Base-by-base conservation (phyloP, 1,284 basidiomycete genomes). In the Ustilago trichophora region DNA sequence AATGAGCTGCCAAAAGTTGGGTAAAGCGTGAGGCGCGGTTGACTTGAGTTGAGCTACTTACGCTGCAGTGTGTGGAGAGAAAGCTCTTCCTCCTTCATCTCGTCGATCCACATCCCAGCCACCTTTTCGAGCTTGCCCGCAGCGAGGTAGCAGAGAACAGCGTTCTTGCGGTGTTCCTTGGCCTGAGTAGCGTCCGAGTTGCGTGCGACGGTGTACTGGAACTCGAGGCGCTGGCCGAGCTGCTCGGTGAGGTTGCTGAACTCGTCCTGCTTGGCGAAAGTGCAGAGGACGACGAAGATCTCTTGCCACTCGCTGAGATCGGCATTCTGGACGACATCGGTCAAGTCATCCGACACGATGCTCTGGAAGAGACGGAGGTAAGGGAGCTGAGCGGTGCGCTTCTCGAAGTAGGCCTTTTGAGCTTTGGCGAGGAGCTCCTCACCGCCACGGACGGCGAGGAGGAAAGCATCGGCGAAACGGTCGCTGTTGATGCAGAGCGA, bases 361-460 rank as follows among this genome's bases (percentile, higher is more conserved):
- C 90, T 92, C 82, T 98, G 93, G 87, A 95, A 93, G 6, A 98
- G 87, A 29, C 95, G 91, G 21, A 98, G 87, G 83, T 97, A 97
- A 0, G 93, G 92, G 18, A 91, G 84, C 7, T 87, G 84, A 12
- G 88, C 85, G 4, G 91, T 91, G 59, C 88, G 87, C 46, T 88
- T 87, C 78, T 91, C 89, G 77, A 98, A 98, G 84, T 98, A 98
- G 0, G 91, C 90, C 82, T 92, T 92, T 79, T 98, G 94, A 0
- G 93, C 95, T 53, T 88, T 88, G 36, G 89, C 88, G 19, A 98
- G 85, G n/a, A 98, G 88, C 38, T 93, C 91, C 0, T 89, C 86
- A 0, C 93, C 93, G 31, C 93, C 95, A 66, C 91, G 90, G 19
- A 92, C 93, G 32, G 95, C 93, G 11, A 98, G 87, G 10, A 98